These are phyloP conservation scores for Urochloa ruziziensis DNA, from an alignment of 176 grass and related monocot genomes.

Conservation along the genomic window DNA sequence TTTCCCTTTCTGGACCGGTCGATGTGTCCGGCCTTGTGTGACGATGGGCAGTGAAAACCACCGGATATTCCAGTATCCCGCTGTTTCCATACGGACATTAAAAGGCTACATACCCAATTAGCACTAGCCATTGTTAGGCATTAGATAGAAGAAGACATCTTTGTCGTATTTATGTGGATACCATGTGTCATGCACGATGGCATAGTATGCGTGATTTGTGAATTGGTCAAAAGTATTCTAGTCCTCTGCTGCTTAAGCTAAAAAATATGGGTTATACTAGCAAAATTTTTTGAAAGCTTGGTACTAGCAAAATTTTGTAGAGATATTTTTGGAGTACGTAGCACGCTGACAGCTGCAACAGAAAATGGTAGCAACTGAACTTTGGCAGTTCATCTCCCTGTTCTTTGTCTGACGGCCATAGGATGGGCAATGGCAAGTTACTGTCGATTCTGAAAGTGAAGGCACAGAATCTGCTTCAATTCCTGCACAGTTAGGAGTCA, in stretches of 20 bases:
- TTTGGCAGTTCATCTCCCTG: background rate
- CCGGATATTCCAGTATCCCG: background rate
- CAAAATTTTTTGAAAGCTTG: too few species aligned
- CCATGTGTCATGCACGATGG: background rate
- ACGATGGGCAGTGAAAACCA: background rate
- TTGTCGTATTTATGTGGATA: background rate
- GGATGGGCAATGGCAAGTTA: too few species aligned
- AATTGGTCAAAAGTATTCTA: background rate
- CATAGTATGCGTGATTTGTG: too few species aligned
- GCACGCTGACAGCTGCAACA: too few species aligned
- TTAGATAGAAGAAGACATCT: background rate
- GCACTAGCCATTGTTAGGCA: background rate
- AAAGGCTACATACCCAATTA: background rate
- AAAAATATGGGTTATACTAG: too few species aligned
- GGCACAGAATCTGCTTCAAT: background rate
- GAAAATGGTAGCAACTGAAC: background rate
- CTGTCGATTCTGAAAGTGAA: background rate
- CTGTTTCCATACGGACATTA: background rate
- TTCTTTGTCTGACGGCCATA: too few species aligned
- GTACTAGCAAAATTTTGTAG: background rate
- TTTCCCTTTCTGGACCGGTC: background rate
- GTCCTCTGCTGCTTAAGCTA: background rate
- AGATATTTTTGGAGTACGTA: background rate
- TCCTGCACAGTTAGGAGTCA: background rate
- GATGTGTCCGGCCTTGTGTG: background rate